Evolutionary conservation across 2,329 filamentous ascomycete genomes (phyloP), one percentile per base, ranked within the genome.

Genomic region (Xylaria sp.): DNA sequence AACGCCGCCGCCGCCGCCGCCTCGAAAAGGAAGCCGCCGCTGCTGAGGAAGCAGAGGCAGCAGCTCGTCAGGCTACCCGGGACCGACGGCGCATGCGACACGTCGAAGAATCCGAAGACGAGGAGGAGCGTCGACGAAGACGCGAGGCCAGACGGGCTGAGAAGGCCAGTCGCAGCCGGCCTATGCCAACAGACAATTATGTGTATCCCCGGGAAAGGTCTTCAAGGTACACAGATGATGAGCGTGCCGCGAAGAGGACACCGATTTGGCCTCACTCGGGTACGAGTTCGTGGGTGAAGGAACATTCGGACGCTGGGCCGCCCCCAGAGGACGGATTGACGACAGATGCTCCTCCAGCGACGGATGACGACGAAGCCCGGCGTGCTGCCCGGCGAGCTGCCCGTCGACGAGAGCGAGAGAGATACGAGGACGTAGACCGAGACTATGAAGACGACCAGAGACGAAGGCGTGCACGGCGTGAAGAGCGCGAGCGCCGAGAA

Each of bases 261-360:
- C 79, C 83, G 9, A 81, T 81, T 10, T 90, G 88, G 88, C 88
- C 88, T 20, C 86, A 89, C 75, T 89, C 86, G 6, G 88, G 88
- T 31, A 90, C 88, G 0, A 88, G 86, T 9, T 90, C 87, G 0
- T 90, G 89, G 89, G 88, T 90, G 4, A 89, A 89, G 77, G 88
- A 90, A 13, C 85, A 89, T 72, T 87, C 85, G 2, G 88, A 89
- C 72, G 88, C 87, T 3, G 87, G 87, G 1, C 87, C 88, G 2
- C 88, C 88, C 1, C 87, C 86, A 0, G 82, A 83, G 0, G 80
- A 81, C 53, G 80, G 78, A 17, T 76, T 76, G 23, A 72, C 73
- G 23, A 78, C 75, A n/a, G 80, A 81, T 13, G 80, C 78, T 1
- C 78, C 77, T 17, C 79, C 77, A 2, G 77, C 79, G 56, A 76